Base-by-base conservation (phyloP, 305 asterid genomes). In the Plantago coronopus region DNA sequence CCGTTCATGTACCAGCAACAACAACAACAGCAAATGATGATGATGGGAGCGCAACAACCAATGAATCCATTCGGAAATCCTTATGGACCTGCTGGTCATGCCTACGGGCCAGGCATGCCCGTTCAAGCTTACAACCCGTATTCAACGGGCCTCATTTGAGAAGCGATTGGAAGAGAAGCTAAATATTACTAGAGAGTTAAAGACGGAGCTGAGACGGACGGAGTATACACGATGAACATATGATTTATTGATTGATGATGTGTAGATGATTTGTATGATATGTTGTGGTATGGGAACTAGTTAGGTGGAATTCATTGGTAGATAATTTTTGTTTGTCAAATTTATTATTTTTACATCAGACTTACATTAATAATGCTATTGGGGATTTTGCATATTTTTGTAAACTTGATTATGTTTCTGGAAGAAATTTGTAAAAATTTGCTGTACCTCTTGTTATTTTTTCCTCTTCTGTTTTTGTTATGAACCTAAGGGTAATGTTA, bases 51-150 rank as follows among this genome's bases (percentile, higher is more conserved):
- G 14, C 96, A 74, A 59, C 96, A 76, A 20, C 71, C 75, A 0
- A 54, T 68, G 54, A 87, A 89, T 58, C 97, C 95, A 5, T 91
- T 88, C 17, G 96, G 82, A 63, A 82, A 74, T 46, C 76, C 84
- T 7, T 87, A 74, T 20, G 85, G 77, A 18, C 70, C 81, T 10
- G 55, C 48, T 7, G 79, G 65, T 31, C 95, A 79, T 67, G 76
- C 86, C 17, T 76, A 84, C 3, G 85, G 81, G 56, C 54, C 85
- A 17, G 83, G 85, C 68, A 76, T 89, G 91, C 94, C 91, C 2
- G 82, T 79, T 53, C 96, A 80, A 72, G 65, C 88, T 48, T 76
- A 89, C 79, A 82, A 84, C 66, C 96, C 94, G 40, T 72, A 89
- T 69, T 64, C 62, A 57, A 34, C 91, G 0, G 96, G 96, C 72